A percentile compares a stretch with the other conserved stretches of the same genome.
Conservation (phyloP, 805 yeast species). For the Saturnispora dispora region DNA sequence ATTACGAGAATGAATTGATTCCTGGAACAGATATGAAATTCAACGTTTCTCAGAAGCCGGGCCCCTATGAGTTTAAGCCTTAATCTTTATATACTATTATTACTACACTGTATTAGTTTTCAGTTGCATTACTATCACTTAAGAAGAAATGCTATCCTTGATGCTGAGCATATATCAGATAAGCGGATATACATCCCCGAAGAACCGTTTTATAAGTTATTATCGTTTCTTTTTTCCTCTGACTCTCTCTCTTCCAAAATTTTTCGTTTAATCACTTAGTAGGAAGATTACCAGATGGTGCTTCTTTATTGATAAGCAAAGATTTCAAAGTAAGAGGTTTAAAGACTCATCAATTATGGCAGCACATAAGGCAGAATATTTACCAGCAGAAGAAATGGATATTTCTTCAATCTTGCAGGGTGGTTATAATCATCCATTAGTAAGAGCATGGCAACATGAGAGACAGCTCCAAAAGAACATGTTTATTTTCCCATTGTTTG, state of each 20-base stretch:
- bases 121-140: neutral
- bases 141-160: no score
- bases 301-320: neutral
- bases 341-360: neutral
- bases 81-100: neutral
- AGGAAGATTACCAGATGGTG: neutral
- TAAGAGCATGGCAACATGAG: conserved; percentile 87
- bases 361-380: conserved; percentile 59
- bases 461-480: conserved; percentile 75
- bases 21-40: conserved; percentile 41
- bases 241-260: neutral
- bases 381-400: conserved; percentile 46
- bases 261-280: neutral
- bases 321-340: no score
- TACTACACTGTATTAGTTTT: neutral
- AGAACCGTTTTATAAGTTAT: neutral
- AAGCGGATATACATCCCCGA: neutral
- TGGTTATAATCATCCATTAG: conserved; percentile 85
- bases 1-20: conserved; percentile 46
- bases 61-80: conserved; percentile 43
- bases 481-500: conserved; percentile 89
- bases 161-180: neutral
- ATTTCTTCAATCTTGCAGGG: conserved; percentile 81
- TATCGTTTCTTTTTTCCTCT: no score
- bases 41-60: conserved; percentile 45